A percentile compares a stretch with the other conserved stretches of the same genome.
Evolutionary conservation across 2,329 filamentous ascomycete species (phyloP).

Genomic region (Diaporthe citri): DNA sequence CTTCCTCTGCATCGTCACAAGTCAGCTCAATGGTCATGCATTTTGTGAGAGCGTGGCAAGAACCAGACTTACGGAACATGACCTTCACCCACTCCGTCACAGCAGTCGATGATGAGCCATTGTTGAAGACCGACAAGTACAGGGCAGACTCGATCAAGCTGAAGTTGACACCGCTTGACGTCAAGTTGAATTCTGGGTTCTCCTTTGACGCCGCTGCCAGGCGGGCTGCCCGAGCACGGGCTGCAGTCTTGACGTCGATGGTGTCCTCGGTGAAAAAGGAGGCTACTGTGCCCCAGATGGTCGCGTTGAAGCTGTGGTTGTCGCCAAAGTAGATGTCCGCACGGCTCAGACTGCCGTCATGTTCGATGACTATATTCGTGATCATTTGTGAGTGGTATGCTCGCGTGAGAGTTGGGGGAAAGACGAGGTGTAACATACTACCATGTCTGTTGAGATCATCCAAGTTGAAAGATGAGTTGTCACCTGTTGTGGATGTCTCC

Average conservation of each 20-base stretch:
- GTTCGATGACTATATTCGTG: slow-evolving; percentile 48
- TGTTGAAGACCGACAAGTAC: slow-evolving; percentile 43
- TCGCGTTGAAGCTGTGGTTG: slow-evolving; percentile 48
- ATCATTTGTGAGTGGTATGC: background rate
- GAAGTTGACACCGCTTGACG: slow-evolving; percentile 36
- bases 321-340: slow-evolving; percentile 48
- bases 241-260: slow-evolving; percentile 48
- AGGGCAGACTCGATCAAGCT: slow-evolving; percentile 42
- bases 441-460: slow-evolving; percentile 47
- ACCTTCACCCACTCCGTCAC: slow-evolving; percentile 42
- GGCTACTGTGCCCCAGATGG: slow-evolving; percentile 45
- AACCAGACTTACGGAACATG: slow-evolving; percentile 41
- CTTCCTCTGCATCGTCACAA: background rate
- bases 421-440: slow-evolving; percentile 23
- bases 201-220: slow-evolving; percentile 43
- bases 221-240: slow-evolving; percentile 46
- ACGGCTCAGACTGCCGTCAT: slow-evolving; percentile 50
- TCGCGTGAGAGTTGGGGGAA: background rate
- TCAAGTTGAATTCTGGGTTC: slow-evolving; percentile 46
- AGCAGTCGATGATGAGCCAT: slow-evolving; percentile 40
- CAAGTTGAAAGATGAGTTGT: slow-evolving; percentile 46
- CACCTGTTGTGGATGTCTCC: slow-evolving; percentile 47
- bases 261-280: slow-evolving; percentile 42
- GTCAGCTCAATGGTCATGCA: background rate
- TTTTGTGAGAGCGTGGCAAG: background rate